Evolutionary conservation across 768 basidiomycete genomes (phyloP).

Genomic region (Kwoniella heveanensis): DNA sequence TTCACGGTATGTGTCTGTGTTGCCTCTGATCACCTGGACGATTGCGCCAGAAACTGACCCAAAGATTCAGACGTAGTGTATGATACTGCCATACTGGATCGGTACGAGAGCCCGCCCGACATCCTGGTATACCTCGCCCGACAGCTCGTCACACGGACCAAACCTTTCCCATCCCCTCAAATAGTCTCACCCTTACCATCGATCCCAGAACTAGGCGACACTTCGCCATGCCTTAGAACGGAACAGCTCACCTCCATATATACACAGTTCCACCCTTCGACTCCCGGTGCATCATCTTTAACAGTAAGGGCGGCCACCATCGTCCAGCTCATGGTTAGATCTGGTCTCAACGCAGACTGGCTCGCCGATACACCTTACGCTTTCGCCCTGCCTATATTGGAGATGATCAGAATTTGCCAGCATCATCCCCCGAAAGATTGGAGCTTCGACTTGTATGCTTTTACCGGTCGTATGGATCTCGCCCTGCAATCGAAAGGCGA

Average conservation of each 20-base stretch:
- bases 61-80: conserved; percentile 2
- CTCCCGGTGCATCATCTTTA: background rate
- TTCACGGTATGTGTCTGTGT: conserved; percentile 5
- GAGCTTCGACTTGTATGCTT: conserved; percentile 68
- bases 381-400: conserved; percentile 67
- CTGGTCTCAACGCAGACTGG: conserved; percentile 32
- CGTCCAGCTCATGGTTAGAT: conserved; percentile 35
- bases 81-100: conserved; percentile 57
- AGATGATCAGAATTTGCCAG: conserved; percentile 83
- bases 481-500: conserved; percentile 58
- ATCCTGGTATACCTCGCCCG: conserved; percentile 66
- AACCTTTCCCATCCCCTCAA: conserved; percentile 28
- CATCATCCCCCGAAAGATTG: conserved; percentile 73
- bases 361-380: conserved; percentile 44
- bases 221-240: conserved; percentile 24
- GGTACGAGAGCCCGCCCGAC: conserved; percentile 75
- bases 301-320: conserved; percentile 17
- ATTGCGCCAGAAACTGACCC: background rate
- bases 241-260: conserved; percentile 28
- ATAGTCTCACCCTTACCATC: background rate
- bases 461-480: conserved; percentile 74
- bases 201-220: conserved; percentile 24
- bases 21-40: no score
- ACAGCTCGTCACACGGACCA: conserved; percentile 25
- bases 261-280: conserved; percentile 12